phyloP scores from a whole-genome alignment of 23 red algal species.

The Gracilaria caudata region DNA sequence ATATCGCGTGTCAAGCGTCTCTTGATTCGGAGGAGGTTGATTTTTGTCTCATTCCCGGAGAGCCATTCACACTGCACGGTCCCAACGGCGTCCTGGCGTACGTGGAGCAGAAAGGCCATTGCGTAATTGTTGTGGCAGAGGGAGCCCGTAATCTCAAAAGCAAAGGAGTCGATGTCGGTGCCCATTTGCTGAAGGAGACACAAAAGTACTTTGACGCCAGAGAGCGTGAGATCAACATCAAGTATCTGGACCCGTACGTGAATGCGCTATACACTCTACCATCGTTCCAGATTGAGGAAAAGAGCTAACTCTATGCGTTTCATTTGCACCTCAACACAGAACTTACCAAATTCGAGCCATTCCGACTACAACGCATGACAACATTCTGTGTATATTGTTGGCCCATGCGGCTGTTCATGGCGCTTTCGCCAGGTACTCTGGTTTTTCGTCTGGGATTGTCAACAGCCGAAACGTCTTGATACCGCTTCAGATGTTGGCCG shows the following conservation, averaged over 20 bases:
- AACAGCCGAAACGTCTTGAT: conserved; percentile 87
- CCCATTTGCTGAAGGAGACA: conserved; percentile 67
- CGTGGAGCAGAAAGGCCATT: conserved; percentile 70
- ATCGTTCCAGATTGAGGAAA: not conserved
- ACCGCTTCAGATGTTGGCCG: conserved; percentile 82
- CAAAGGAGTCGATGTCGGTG: conserved; percentile 75
- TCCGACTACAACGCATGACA: conserved; percentile 81
- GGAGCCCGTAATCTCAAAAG: conserved; percentile 84
- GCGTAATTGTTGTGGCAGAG: conserved; percentile 92
- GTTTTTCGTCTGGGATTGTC: conserved; percentile 84
- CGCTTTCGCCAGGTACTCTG: conserved; percentile 79
- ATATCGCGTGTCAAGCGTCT: conserved; percentile 81
- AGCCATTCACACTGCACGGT: conserved; percentile 77
- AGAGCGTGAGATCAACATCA: conserved; percentile 77
- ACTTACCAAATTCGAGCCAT: conserved; percentile 91
- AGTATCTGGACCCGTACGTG: conserved; percentile 94
- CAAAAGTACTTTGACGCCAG: conserved; percentile 60
- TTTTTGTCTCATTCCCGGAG: conserved; percentile 91
- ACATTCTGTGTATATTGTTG: conserved; percentile 90
- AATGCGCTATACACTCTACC: not conserved
- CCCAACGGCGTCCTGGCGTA: conserved; percentile 72
- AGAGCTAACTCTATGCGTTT: not conserved
- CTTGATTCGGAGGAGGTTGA: conserved; percentile 90
- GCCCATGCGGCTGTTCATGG: conserved; percentile 96
- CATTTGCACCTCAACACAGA: not conserved